These are phyloP conservation scores for Rhodotorula taiwanensis DNA, from an alignment of 768 basidiomycete species.

Conservation along the genomic window DNA sequence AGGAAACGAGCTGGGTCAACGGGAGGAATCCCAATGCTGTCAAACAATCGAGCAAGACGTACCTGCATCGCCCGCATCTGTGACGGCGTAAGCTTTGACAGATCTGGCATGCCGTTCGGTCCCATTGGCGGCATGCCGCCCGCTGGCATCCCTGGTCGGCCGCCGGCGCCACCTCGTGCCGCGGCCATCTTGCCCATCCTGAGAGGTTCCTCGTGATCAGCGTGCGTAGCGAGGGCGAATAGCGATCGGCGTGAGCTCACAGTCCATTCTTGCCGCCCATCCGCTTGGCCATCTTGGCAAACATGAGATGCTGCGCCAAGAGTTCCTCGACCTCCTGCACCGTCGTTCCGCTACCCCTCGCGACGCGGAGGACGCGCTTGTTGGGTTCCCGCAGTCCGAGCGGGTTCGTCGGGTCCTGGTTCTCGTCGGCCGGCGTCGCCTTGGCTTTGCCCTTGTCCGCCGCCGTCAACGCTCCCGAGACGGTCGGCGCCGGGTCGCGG, in stretches of 20 bases:
- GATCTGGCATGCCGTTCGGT: constrained; percentile 32
- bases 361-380: constrained; percentile 82
- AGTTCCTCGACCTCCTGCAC: constrained; percentile 97
- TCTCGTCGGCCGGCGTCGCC: constrained; percentile 46
- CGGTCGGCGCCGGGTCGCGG: constrained; percentile 44
- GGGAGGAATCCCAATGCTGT: background rate
- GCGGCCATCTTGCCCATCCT: constrained; percentile 81
- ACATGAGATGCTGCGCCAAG: constrained; percentile 93
- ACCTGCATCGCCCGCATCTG: constrained; percentile 94
- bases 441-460: constrained; percentile 11
- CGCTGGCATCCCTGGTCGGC: constrained; percentile 50
- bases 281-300: constrained; percentile 97
- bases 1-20: background rate
- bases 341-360: constrained; percentile 84
- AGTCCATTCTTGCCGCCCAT: constrained; percentile 96
- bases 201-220: constrained; percentile 37
- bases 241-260: constrained; percentile 47
- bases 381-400: constrained; percentile 58
- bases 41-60: constrained; percentile 40
- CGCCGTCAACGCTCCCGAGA: background rate
- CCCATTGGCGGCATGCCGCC: constrained; percentile 30
- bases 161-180: constrained; percentile 74
- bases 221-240: background rate
- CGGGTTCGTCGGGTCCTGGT: constrained; percentile 27
- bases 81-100: constrained; percentile 64